Evolutionary conservation across 768 basidiomycete genomes (phyloP).

Genomic region (Hemileccinum rubropunctum): DNA sequence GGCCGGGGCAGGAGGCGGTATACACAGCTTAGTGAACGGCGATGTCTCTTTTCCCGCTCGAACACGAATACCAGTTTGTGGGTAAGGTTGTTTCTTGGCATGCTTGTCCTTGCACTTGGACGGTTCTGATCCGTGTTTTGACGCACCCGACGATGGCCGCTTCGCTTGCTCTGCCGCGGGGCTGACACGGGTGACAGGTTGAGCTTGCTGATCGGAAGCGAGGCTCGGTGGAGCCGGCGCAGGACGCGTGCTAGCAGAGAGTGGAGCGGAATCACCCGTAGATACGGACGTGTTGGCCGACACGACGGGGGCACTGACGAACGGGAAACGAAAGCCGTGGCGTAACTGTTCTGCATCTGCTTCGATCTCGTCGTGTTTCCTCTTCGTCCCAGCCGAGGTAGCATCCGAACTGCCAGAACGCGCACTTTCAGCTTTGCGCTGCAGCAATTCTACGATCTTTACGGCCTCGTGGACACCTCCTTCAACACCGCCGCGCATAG

Average conservation of each 20-base stretch:
- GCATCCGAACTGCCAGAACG: slow-evolving; percentile 14
- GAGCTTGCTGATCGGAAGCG: slow-evolving; percentile 1
- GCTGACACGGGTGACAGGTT: neutral
- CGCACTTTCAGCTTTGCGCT: slow-evolving; percentile 39
- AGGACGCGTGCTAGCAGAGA: neutral
- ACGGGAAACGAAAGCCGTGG: slow-evolving; percentile 42
- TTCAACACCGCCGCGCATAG: slow-evolving; percentile 33
- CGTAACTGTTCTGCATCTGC: slow-evolving; percentile 29
- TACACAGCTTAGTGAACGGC: slow-evolving; percentile 15
- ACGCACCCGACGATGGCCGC: slow-evolving; percentile 1
- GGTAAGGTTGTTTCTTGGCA: slow-evolving; percentile 41
- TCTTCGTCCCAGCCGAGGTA: slow-evolving; percentile 35
- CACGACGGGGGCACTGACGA: slow-evolving; percentile 36
- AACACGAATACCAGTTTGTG: slow-evolving; percentile 46
- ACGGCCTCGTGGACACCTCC: slow-evolving; percentile 37
- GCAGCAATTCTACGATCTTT: slow-evolving; percentile 38
- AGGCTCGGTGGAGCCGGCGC: neutral
- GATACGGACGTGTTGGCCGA: slow-evolving; percentile 6
- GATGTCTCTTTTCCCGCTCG: slow-evolving; percentile 37
- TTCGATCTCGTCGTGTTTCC: slow-evolving; percentile 43
- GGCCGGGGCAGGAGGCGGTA: slow-evolving; percentile 4
- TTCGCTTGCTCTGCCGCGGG: slow-evolving; percentile 17
- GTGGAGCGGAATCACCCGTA: neutral
- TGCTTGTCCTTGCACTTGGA: slow-evolving; percentile 40
- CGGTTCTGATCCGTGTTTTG: slow-evolving; percentile 16